Evolutionary conservation across 257 asterid genomes (phyloP).

Genomic region (Fraxinus anomala): DNA sequence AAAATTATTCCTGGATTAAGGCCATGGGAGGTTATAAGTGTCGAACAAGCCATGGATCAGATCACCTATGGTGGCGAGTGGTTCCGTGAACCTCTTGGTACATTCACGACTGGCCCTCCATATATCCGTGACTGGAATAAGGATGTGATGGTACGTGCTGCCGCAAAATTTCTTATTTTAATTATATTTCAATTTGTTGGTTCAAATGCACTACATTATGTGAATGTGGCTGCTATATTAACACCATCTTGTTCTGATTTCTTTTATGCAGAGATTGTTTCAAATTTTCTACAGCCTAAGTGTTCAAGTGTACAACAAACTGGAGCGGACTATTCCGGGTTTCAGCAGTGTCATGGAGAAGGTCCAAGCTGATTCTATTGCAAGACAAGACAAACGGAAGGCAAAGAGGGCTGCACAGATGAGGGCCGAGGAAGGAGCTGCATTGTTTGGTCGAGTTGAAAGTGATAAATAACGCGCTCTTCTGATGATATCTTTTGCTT

Average conservation of each 20-base stretch:
- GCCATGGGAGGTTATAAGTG: slow-evolving; percentile 97
- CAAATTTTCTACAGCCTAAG: slow-evolving; percentile 49
- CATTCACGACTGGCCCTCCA: slow-evolving; percentile 91
- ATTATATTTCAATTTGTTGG: neutral
- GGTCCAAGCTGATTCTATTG: slow-evolving; percentile 41
- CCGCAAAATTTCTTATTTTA: neutral
- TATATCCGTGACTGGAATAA: slow-evolving; percentile 67
- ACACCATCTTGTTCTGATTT: neutral
- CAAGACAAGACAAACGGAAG: slow-evolving; percentile 32
- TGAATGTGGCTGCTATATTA: neutral
- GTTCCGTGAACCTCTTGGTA: slow-evolving; percentile 87
- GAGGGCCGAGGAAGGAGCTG: slow-evolving; percentile 41
- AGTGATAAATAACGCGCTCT: neutral
- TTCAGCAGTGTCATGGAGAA: slow-evolving; percentile 53
- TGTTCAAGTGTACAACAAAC: slow-evolving; percentile 35
- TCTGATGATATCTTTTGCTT: neutral
- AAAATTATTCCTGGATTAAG: slow-evolving; percentile 83
- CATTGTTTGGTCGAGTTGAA: slow-evolving; percentile 23
- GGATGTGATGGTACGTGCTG: slow-evolving; percentile 49
- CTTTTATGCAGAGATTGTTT: slow-evolving; percentile 46
- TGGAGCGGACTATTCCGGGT: slow-evolving; percentile 65
- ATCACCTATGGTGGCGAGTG: slow-evolving; percentile 79
- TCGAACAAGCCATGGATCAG: slow-evolving; percentile 97
- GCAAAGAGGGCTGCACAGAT: slow-evolving; percentile 47
- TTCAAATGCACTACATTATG: neutral